Base-by-base conservation (phyloP, 768 basidiomycete genomes). In the Hydnomerulius pinastri region DNA sequence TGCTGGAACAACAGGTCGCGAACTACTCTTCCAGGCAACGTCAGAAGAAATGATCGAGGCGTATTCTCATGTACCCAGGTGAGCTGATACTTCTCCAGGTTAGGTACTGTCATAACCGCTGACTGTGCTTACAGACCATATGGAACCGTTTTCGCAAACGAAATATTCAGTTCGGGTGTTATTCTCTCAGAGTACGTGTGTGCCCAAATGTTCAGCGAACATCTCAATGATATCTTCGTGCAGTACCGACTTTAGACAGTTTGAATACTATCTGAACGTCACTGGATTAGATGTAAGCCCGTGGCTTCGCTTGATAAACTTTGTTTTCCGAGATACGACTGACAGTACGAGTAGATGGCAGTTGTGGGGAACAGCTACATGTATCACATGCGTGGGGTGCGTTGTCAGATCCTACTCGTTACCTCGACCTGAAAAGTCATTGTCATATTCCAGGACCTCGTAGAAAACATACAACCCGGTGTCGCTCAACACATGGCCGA, bases 171-270 rank as follows among this genome's bases (percentile, higher is more conserved):
- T 54, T 95, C 92, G 1, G 94, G 95, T 0, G 79, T 98, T 48
- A 74, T 98, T 37, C 71, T 95, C 32, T 94, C 91, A 8, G 95
- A 98, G 92, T 96, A 63, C 42, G 79, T 73, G 7, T 15, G 23
- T 48, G 27, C 48, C 43, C 18, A 35, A 30, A 4, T 17, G 27
- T 27, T 23, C 36, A 43, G 20, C 11, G 10, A 20, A n/a, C 9
- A 24, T 39, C 32, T 3, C 18, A 13, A 53, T 46, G 29, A 48
- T 30, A 47, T 41, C 21, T 50, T 13, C 40, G 38, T 44, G 29
- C 59, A 93, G 92, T 63, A 98, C 96, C 43, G 95, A 98, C 67
- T 98, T 98, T 61, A 83, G 91, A 24, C 96, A 98, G 58, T 98
- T 97, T 54, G 89, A 92, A 59, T 72, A 86, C 48, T 97, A 97